Evolutionary conservation across 306 rosid genomes (phyloP).

Genomic region (Quercus bicolor): DNA sequence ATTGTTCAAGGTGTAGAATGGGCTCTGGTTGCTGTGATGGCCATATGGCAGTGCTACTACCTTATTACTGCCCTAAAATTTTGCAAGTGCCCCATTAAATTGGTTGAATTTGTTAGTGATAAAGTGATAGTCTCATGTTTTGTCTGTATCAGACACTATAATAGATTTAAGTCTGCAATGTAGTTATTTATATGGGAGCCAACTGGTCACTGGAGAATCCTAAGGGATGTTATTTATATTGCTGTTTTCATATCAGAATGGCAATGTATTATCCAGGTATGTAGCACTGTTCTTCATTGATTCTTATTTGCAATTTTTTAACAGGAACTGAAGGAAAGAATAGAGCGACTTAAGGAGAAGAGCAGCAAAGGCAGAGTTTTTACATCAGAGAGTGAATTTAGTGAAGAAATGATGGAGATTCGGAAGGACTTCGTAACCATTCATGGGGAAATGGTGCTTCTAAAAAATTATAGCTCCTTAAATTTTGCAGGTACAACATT

Average conservation of each 20-base stretch:
- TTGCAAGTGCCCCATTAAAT: background rate
- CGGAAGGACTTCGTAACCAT: constrained; percentile 90
- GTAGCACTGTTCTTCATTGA: constrained; percentile 8
- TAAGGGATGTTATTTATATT: constrained; percentile 6
- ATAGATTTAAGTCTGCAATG: background rate
- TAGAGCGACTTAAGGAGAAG: constrained; percentile 64
- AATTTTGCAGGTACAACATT: constrained; percentile 77
- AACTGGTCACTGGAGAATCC: constrained; percentile 11
- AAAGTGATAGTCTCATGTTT: background rate
- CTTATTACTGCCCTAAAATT: background rate
- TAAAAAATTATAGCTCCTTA: constrained; percentile 87
- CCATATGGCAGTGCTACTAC: background rate
- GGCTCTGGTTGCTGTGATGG: background rate
- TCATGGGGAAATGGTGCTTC: constrained; percentile 98
- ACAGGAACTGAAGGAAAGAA: constrained; percentile 86
- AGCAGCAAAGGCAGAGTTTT: constrained; percentile 48
- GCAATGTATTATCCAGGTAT: background rate
- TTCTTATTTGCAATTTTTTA: constrained; percentile 25
- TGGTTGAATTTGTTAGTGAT: background rate
- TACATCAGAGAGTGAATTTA: constrained; percentile 71
- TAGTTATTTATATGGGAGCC: background rate
- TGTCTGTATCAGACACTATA: background rate
- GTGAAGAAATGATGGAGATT: constrained; percentile 94
- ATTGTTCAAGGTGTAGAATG: background rate
- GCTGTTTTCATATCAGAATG: background rate